phyloP scores from a whole-genome alignment of 2,329 filamentous ascomycete species.

The Fusarium concolor region DNA sequence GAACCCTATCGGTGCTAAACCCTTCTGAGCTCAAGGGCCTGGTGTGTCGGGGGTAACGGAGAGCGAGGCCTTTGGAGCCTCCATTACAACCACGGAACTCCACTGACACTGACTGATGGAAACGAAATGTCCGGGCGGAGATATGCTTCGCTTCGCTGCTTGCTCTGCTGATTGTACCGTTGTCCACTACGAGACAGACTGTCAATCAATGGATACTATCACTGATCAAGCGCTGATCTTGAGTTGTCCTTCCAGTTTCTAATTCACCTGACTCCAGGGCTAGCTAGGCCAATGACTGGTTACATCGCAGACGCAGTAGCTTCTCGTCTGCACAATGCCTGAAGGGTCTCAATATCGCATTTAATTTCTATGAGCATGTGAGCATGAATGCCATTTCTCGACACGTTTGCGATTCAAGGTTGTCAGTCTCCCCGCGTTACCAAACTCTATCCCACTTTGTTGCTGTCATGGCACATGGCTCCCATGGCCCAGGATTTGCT shows the following conservation, averaged over 20 bases:
- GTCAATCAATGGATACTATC: background rate
- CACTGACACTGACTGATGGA: conserved; percentile 8
- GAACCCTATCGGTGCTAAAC: background rate
- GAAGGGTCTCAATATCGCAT: conserved; percentile 5
- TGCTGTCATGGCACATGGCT: conserved; percentile 22
- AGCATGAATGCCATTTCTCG: background rate
- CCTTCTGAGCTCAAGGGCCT: background rate
- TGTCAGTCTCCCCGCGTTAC: conserved; percentile 26
- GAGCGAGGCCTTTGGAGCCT: background rate
- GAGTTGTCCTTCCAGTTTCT: background rate
- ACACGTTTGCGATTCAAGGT: conserved; percentile 15
- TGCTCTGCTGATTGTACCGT: background rate
- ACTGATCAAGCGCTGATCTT: background rate
- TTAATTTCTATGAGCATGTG: background rate
- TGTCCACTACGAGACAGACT: background rate
- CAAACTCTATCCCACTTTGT: conserved; percentile 22
- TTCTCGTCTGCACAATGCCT: conserved; percentile 12
- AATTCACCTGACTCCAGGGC: too few species aligned
- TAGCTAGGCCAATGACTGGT: too few species aligned
- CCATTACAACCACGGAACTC: background rate
- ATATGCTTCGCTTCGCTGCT: background rate
- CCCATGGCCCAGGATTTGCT: background rate
- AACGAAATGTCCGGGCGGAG: conserved; percentile 26
- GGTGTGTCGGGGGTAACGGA: conserved; percentile 22
- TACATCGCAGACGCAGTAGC: conserved; percentile 9